Evolutionary conservation across 225 moss, liverwort and hornwort genomes (phyloP).

Genomic region (Physcomitrellopsis africana): DNA sequence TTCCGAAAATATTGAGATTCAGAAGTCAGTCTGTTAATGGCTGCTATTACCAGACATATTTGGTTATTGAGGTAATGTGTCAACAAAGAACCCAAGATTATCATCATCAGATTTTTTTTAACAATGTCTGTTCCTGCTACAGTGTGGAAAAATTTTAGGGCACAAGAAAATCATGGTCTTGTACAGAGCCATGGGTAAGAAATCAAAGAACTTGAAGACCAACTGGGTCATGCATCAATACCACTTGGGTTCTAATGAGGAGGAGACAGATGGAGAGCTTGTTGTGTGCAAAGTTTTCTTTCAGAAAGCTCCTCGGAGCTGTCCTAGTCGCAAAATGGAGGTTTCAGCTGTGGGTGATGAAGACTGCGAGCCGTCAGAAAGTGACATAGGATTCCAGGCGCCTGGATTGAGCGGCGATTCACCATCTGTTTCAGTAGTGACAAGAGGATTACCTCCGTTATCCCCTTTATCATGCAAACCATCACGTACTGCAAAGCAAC

Average conservation of each 20-base stretch:
- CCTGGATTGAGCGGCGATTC: constrained; percentile 49
- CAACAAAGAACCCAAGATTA: not conserved
- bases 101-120: not conserved
- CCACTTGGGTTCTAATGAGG: constrained; percentile 79
- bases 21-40: not conserved
- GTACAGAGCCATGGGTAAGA: constrained; percentile 77
- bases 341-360: constrained; percentile 56
- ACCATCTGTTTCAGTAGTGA: constrained; percentile 53
- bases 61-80: not conserved
- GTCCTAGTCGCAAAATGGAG: constrained; percentile 68
- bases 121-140: constrained; percentile 1
- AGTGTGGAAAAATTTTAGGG: constrained; percentile 60
- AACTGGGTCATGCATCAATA: constrained; percentile 99
- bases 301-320: constrained; percentile 86
- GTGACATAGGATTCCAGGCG: constrained; percentile 57
- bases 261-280: constrained; percentile 88
- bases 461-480: constrained; percentile 49
- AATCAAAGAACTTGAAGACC: constrained; percentile 87
- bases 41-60: not conserved
- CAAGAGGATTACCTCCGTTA: constrained; percentile 50
- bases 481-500: constrained; percentile 56
- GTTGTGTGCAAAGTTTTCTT: constrained; percentile 96
- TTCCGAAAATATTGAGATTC: not conserved
- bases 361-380: constrained; percentile 61
- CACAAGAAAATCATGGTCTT: constrained; percentile 98